Conservation (phyloP, 768 basidiomycete species). For the Pisolithus albus region DNA sequence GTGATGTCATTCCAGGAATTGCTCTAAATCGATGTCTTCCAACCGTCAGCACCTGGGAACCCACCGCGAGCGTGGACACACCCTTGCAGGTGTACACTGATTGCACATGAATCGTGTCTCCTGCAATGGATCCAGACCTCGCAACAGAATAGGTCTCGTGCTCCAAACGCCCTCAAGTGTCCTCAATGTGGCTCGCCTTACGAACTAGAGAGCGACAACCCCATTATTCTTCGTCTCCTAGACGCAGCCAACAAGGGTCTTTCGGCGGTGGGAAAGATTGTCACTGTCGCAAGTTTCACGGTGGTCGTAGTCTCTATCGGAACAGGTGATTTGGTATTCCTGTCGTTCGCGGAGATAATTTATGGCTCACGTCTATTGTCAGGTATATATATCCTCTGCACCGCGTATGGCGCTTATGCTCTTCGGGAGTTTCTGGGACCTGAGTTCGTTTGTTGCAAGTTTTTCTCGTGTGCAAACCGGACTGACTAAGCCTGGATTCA, state of each 20-base stretch:
- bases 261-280: slow-evolving; percentile 44
- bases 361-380: neutral
- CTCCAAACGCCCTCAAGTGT: slow-evolving; percentile 64
- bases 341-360: neutral
- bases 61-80: slow-evolving; percentile 65
- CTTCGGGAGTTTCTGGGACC: slow-evolving; percentile 61
- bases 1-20: too few relatives aligned
- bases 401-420: slow-evolving; percentile 69
- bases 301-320: slow-evolving; percentile 50
- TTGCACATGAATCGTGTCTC: slow-evolving; percentile 76
- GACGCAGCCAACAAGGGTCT: slow-evolving; percentile 44
- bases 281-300: slow-evolving; percentile 45
- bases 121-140: slow-evolving; percentile 74
- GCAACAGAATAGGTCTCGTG: slow-evolving; percentile 49
- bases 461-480: neutral
- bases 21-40: too few relatives aligned
- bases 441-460: slow-evolving; percentile 38
- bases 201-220: slow-evolving; percentile 60
- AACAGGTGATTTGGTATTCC: slow-evolving; percentile 42
- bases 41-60: slow-evolving; percentile 33
- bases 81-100: slow-evolving; percentile 72
- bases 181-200: slow-evolving; percentile 69
- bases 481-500: neutral
- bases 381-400: slow-evolving; percentile 46
- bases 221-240: slow-evolving; percentile 43